Evolutionary conservation across 345 rosid species (phyloP), one percentile per base, ranked within the genome.

Genomic region (Citrus sp.): DNA sequence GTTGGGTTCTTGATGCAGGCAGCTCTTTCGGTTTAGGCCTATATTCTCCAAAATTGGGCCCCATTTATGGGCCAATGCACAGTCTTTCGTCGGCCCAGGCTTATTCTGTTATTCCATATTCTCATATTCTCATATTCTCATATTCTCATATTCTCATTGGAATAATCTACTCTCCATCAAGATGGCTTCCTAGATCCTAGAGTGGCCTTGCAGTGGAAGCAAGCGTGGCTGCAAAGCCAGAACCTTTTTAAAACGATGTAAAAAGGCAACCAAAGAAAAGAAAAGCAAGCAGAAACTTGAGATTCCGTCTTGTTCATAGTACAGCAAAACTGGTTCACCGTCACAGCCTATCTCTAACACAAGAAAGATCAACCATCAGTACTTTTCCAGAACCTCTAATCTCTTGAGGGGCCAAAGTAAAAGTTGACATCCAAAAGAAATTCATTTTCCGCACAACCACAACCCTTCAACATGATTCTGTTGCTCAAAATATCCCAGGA

Each of bases 351-450:
- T 32, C 19, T 32, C 32, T 72, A 56, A 13, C 4, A 9, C 28
- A 30, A 46, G 30, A 76, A 28, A 32, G 22, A 66, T n/a, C 32
- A 82, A 59, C 67, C 24, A n/a, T 75, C 60, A 49, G 40, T 30
- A 70, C 54, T 25, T 73, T 46, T 46, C 10, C 10, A 60, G 60
- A 25, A 42, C 70, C 72, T 78, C 75, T 81, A 65, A 78, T 49
- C 59, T 54, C 69, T 30, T 73, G 42, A 67, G 72, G 64, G 69
- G 32, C 24, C 78, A 72, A 77, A 67, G 18, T 46, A 46, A 12
- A 63, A 73, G 37, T 32, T 58, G 77, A 61, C 37, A 40, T 71
- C 59, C 34, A 67, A 24, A 38, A 81, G 46, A 87, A 67, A 77
- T 72, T 74, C 25, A 65, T 72, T 72, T 77, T 25, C 68, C 70